Percentiles rank a stretch among this genome's conserved stretches.
Conservation (phyloP, 306 rosid species). For the Amphicarpaea edgeworthii region DNA sequence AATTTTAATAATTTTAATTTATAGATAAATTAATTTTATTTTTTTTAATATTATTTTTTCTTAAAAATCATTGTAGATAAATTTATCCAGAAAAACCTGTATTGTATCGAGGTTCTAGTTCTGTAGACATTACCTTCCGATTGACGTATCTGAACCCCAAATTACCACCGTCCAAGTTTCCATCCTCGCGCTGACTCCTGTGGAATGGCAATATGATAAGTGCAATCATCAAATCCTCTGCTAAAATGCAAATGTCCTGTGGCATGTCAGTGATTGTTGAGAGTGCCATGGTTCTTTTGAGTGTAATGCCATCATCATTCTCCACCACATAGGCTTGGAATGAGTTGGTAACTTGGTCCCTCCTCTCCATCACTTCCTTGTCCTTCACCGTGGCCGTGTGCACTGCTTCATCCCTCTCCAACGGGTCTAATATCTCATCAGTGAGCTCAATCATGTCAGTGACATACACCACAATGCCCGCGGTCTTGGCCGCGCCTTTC, state of each 20-base stretch:
- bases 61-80: too few species aligned
- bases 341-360: constrained; percentile 62
- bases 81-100: too few species aligned
- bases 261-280: constrained; percentile 68
- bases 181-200: constrained; percentile 57
- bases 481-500: too few species aligned
- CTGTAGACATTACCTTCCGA: constrained; percentile 65
- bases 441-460: constrained; percentile 81
- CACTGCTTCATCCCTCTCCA: constrained; percentile 55
- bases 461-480: constrained; percentile 61
- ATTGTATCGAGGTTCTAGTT: not conserved
- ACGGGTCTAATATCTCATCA: constrained; percentile 55
- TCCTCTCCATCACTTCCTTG: constrained; percentile 54
- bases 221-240: constrained; percentile 70
- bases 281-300: constrained; percentile 61
- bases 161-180: constrained; percentile 62
- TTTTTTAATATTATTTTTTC: too few species aligned
- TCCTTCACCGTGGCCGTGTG: constrained; percentile 58
- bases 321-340: constrained; percentile 58
- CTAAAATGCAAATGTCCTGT: constrained; percentile 65
- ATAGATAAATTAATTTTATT: too few species aligned
- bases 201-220: constrained; percentile 82
- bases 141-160: constrained; percentile 75
- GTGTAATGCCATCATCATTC: constrained; percentile 54
- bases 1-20: too few species aligned